These are phyloP conservation scores for Firmiana major DNA, from an alignment of 345 rosid genomes.

Conservation along the genomic window DNA sequence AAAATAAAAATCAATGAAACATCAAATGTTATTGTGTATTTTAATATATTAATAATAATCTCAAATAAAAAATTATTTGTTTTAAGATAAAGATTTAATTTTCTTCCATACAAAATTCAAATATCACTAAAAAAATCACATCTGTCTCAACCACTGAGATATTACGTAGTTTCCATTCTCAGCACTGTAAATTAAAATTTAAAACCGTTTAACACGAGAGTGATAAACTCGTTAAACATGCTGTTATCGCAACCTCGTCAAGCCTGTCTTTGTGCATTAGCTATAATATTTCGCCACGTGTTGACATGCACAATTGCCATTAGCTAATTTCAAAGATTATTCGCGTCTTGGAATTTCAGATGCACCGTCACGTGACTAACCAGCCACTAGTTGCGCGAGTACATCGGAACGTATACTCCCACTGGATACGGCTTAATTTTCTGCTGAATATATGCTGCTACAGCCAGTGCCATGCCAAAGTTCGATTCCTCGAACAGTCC, in stretches of 20 bases:
- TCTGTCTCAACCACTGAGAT: no score
- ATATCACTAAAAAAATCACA: no score
- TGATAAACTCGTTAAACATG: no score
- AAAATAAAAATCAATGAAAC: no score
- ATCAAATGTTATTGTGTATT: no score
- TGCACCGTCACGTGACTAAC: not conserved
- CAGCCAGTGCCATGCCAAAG: not conserved
- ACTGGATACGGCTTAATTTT: not conserved
- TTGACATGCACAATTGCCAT: not conserved
- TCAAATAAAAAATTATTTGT: no score
- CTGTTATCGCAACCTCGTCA: not conserved
- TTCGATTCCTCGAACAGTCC: not conserved
- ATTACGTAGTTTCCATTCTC: no score
- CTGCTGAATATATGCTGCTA: not conserved
- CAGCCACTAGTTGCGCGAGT: slow-evolving; percentile 5
- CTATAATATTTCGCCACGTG: not conserved
- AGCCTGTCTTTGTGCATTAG: not conserved
- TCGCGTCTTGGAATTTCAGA: not conserved
- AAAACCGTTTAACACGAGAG: no score
- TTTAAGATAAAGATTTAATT: no score
- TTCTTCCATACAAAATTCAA: no score
- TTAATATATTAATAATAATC: no score
- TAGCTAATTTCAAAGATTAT: not conserved
- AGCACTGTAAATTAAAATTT: not conserved
- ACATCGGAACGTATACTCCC: not conserved